Evolutionary conservation across 768 basidiomycete genomes (phyloP).

Genomic region (Xerocomellus chrysenteron): DNA sequence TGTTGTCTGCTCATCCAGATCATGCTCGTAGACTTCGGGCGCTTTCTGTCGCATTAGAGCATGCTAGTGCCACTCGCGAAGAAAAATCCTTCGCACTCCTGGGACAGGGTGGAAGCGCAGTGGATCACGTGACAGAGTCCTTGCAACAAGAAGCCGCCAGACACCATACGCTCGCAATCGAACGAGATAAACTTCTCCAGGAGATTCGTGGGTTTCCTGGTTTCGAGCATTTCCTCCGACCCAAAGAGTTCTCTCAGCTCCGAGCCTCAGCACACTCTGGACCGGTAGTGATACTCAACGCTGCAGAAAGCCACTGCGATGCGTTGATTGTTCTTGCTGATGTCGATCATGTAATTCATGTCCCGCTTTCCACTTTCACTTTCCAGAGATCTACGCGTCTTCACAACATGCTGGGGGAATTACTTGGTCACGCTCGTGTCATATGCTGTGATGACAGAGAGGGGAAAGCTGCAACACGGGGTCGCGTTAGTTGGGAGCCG

Average conservation of each 20-base stretch:
- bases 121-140: not conserved
- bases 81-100: not conserved
- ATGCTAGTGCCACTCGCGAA: not conserved
- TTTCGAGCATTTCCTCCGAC: constrained; percentile 4
- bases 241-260: not conserved
- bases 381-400: not conserved
- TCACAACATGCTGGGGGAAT: not conserved
- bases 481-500: not conserved
- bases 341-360: not conserved
- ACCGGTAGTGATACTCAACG: not conserved
- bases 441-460: not conserved
- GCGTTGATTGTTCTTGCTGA: constrained; percentile 18
- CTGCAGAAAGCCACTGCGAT: constrained; percentile 29
- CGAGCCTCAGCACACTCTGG: not conserved
- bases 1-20: not conserved
- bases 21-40: not conserved
- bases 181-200: not conserved
- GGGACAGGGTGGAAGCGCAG: not conserved
- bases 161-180: constrained; percentile 3
- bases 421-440: not conserved
- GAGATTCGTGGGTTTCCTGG: not conserved
- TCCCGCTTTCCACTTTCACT: constrained; percentile 1
- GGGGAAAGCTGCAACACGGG: not conserved
- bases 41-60: not conserved
- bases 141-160: not conserved